Conservation (phyloP, 1,284 basidiomycete genomes). For the Gomphus bonarii region DNA sequence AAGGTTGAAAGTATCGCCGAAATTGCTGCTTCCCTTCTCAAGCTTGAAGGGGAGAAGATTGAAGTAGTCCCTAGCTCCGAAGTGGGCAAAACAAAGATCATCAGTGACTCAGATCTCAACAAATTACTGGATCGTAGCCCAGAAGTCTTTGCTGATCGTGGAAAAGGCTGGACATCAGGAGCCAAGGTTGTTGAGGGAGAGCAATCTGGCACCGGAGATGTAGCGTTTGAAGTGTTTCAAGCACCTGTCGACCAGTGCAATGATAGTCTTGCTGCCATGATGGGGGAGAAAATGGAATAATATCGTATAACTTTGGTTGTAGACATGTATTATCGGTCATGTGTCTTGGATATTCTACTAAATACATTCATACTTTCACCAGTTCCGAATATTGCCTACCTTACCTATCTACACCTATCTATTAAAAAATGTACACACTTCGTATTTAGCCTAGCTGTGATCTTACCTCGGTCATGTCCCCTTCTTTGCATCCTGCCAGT, state of each 20-base stretch:
- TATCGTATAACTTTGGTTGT: neutral
- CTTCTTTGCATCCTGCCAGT: too few relatives aligned
- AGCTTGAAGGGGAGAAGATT: constrained; percentile 82
- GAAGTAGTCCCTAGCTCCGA: constrained; percentile 71
- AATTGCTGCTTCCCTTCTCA: constrained; percentile 71
- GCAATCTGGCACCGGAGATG: constrained; percentile 28
- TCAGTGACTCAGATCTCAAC: constrained; percentile 74
- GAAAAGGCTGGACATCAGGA: constrained; percentile 66
- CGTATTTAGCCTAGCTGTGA: too few relatives aligned
- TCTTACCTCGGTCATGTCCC: too few relatives aligned
- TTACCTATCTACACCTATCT: too few relatives aligned
- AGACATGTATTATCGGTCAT: neutral
- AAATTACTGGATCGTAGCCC: constrained; percentile 74
- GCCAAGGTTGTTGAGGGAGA: constrained; percentile 19
- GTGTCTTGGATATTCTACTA: neutral
- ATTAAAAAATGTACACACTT: too few relatives aligned
- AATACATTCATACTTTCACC: too few relatives aligned
- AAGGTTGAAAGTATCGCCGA: constrained; percentile 49
- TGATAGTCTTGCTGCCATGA: constrained; percentile 62
- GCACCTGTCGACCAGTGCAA: constrained; percentile 59
- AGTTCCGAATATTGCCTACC: too few relatives aligned
- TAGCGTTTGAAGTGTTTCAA: constrained; percentile 81
- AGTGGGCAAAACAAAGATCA: constrained; percentile 59
- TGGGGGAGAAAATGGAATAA: constrained; percentile 33
- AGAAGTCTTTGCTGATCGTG: constrained; percentile 68